Conservation (phyloP, 2,329 filamentous ascomycete genomes). For the Xylariaceae sp. region DNA sequence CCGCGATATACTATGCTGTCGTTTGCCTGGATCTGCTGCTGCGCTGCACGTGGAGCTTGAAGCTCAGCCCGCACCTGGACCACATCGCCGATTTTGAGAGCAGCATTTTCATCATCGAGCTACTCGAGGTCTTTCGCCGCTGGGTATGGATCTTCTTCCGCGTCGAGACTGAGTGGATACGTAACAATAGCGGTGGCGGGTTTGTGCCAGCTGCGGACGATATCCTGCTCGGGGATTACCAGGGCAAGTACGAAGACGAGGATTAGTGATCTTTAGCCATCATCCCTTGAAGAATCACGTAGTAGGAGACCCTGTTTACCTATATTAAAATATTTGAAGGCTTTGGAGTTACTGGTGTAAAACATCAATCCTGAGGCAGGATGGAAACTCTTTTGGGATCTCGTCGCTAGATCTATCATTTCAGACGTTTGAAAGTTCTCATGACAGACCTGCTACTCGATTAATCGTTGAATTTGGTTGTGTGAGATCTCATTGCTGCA, state of each 20-base stretch:
- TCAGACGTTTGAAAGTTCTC: no score
- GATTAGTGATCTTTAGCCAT: constrained; percentile 22
- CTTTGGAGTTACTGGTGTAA: not conserved
- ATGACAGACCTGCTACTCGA: no score
- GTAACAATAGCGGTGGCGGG: constrained; percentile 51
- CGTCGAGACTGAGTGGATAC: constrained; percentile 88
- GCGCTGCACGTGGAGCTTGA: constrained; percentile 87
- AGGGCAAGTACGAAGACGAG: constrained; percentile 57
- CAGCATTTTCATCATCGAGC: constrained; percentile 82
- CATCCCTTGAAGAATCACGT: no score
- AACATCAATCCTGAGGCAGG: no score
- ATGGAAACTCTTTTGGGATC: no score
- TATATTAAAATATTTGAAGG: no score
- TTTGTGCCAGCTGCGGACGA: constrained; percentile 47
- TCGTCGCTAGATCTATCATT: no score
- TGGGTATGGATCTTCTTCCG: constrained; percentile 98
- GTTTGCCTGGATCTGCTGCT: constrained; percentile 75
- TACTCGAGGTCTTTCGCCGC: constrained; percentile 78
- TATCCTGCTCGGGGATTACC: constrained; percentile 67
- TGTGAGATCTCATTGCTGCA: no score
- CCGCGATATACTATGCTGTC: constrained; percentile 75
- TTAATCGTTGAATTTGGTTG: no score
- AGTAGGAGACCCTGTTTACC: no score
- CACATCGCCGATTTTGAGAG: constrained; percentile 83
- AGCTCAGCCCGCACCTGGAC: constrained; percentile 76